Conservation (phyloP, 352 stramenopile genomes). For the Pythium periplocum region DNA sequence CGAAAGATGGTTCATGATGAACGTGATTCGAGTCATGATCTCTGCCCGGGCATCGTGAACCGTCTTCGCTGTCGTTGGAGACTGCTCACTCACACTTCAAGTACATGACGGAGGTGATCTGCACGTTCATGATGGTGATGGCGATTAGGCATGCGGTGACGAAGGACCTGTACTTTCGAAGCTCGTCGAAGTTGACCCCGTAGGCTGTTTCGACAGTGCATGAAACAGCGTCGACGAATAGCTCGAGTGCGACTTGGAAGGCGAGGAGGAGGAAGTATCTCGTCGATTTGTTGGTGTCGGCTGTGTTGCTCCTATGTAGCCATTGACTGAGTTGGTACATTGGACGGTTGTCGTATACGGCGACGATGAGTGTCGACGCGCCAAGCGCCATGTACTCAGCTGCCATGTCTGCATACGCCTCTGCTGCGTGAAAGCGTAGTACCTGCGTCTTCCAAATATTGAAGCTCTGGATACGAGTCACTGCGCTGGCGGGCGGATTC, state of each 20-base stretch:
- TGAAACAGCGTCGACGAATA: conserved; percentile 21
- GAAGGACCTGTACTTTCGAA: no score
- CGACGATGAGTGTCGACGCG: conserved; percentile 26
- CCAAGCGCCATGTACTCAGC: conserved; percentile 43
- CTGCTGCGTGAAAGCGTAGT: conserved; percentile 7
- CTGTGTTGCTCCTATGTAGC: not conserved
- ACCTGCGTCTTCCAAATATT: conserved; percentile 5
- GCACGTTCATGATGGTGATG: no score
- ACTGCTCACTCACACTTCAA: no score
- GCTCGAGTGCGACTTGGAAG: conserved; percentile 19
- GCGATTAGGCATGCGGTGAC: no score
- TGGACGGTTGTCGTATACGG: conserved; percentile 27
- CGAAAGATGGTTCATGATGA: no score
- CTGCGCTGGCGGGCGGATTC: no score
- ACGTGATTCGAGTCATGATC: no score
- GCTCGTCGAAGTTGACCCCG: conserved; percentile 5
- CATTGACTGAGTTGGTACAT: conserved; percentile 15
- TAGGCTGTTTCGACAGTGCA: conserved; percentile 24
- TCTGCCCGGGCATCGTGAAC: no score
- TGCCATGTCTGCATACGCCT: conserved; percentile 28
- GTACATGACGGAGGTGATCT: no score
- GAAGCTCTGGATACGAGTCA: no score
- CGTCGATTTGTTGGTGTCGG: not conserved
- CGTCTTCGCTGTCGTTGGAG: no score
- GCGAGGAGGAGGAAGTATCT: conserved; percentile 1